Conservation (phyloP, 495 filamentous ascomycete species). For the Beverwykella pulmonaria region DNA sequence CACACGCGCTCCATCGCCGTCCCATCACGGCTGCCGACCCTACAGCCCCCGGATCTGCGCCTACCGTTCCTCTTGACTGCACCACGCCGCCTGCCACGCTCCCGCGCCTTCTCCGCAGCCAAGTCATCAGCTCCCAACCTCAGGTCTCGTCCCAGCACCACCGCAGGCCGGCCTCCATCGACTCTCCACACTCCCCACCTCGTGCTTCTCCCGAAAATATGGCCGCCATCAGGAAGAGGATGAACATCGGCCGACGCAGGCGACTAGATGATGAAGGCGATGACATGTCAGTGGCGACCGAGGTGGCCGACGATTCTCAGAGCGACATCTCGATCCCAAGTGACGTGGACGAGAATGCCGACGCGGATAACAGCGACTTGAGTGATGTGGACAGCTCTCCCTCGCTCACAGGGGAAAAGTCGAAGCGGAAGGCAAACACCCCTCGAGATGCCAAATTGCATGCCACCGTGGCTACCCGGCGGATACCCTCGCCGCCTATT, state of each 20-base stretch:
- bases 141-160: not conserved
- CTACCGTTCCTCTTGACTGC: not conserved
- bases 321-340: conserved; percentile 77
- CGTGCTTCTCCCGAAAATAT: conserved; percentile 49
- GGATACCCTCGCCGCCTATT: conserved; percentile 27
- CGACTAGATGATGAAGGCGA: conserved; percentile 79
- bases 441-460: conserved; percentile 24
- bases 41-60: conserved; percentile 4
- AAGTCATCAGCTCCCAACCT: conserved; percentile 14
- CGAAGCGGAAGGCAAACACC: conserved; percentile 40
- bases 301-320: conserved; percentile 78
- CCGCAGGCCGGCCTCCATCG: conserved; percentile 10
- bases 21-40: conserved; percentile 16
- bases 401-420: conserved; percentile 48
- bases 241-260: conserved; percentile 74
- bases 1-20: conserved; percentile 8
- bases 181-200: not conserved
- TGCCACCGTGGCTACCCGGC: conserved; percentile 6
- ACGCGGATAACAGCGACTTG: conserved; percentile 71
- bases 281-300: conserved; percentile 65
- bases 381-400: conserved; percentile 66
- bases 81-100: not conserved
- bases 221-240: conserved; percentile 67
- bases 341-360: conserved; percentile 74
- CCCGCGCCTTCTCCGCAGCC: conserved; percentile 20